These are phyloP conservation scores for Rosa lucieae DNA, from an alignment of 306 rosid genomes.

Conservation along the genomic window DNA sequence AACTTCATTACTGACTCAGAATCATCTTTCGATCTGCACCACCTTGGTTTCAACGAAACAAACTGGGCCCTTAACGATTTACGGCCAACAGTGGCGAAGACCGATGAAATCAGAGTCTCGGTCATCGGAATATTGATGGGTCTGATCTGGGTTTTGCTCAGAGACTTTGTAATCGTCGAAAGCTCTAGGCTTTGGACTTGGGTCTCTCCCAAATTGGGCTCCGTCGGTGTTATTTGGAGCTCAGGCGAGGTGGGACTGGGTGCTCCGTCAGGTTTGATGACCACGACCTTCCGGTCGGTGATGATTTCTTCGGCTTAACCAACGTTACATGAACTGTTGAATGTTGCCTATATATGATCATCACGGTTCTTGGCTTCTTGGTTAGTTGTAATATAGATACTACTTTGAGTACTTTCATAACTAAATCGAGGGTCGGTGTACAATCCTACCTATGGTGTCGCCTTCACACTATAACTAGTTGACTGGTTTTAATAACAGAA, in stretches of 20 bases:
- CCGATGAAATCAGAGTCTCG: too few species aligned
- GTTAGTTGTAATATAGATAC: background rate
- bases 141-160: too few species aligned
- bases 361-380: background rate
- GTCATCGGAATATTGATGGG: too few species aligned
- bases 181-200: too few species aligned
- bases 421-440: background rate
- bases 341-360: background rate
- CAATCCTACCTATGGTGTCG: background rate
- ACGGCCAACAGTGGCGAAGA: too few species aligned
- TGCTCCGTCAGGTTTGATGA: slow-evolving; percentile 67
- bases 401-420: too few species aligned
- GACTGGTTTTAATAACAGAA: background rate
- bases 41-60: too few species aligned
- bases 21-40: too few species aligned
- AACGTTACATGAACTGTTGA: background rate
- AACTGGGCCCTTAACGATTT: too few species aligned
- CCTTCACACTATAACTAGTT: background rate
- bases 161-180: too few species aligned
- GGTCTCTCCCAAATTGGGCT: background rate
- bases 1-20: background rate
- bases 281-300: slow-evolving; percentile 90
- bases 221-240: slow-evolving; percentile 2
- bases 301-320: slow-evolving; percentile 67
- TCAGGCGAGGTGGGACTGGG: slow-evolving; percentile 20